Conservation (phyloP, 2,329 filamentous ascomycete species). For the Penicillium glabrum region DNA sequence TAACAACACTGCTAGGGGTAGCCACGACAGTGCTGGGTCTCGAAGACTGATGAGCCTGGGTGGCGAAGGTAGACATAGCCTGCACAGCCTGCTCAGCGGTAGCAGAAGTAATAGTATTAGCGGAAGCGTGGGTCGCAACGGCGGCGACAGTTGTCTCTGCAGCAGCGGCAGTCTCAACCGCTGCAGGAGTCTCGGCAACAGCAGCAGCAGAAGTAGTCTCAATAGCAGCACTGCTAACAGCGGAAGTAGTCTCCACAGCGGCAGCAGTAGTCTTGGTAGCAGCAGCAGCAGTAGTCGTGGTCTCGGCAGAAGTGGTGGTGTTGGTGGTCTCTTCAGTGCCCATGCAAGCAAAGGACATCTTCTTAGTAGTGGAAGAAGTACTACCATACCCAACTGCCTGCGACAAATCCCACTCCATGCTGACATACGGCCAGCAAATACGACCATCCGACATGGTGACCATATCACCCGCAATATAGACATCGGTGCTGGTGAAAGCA, state of each 20-base stretch:
- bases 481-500: constrained; percentile 51
- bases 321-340: not conserved
- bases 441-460: constrained; percentile 54
- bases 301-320: not conserved
- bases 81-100: not conserved
- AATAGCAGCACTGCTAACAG: not conserved
- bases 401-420: constrained; percentile 43
- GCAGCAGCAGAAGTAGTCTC: not conserved
- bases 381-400: constrained; percentile 24
- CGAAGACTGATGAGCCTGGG: not conserved
- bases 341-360: constrained; percentile 28
- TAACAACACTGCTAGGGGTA: not conserved
- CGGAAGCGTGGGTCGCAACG: not conserved
- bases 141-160: not conserved
- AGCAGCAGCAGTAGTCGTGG: not conserved
- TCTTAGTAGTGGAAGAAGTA: constrained; percentile 14
- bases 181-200: not conserved
- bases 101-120: not conserved
- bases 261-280: not conserved
- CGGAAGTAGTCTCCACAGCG: not conserved
- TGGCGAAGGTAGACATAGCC: not conserved
- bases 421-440: constrained; percentile 55
- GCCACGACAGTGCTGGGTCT: not conserved
- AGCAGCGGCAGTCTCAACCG: not conserved
- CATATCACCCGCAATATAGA: constrained; percentile 64